These are phyloP conservation scores for Chrysanthemum makinoi DNA, from an alignment of 129 eudicot species.

Conservation along the genomic window DNA sequence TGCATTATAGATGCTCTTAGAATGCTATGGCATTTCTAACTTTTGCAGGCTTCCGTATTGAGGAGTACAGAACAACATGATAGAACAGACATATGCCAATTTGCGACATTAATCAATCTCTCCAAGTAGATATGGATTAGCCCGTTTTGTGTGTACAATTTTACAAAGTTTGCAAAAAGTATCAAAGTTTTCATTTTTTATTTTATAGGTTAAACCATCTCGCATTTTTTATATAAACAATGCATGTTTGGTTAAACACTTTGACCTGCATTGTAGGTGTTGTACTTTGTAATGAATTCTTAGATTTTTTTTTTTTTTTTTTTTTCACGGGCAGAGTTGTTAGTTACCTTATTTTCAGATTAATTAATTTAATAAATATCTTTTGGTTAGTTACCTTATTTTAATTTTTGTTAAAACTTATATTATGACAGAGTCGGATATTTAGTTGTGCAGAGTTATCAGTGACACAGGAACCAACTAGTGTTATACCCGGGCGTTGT, in stretches of 20 bases:
- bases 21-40: not conserved
- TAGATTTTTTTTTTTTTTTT: not conserved
- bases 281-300: not conserved
- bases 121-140: conserved; percentile 12
- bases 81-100: conserved; percentile 47
- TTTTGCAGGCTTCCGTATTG: conserved; percentile 65
- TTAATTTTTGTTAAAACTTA: too few relatives aligned
- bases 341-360: too few relatives aligned
- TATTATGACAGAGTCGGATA: too few relatives aligned
- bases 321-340: too few relatives aligned
- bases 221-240: not conserved
- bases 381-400: too few relatives aligned
- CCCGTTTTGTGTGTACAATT: conserved; percentile 8
- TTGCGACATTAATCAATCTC: conserved; percentile 68
- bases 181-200: not conserved
- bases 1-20: not conserved
- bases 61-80: conserved; percentile 50
- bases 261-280: not conserved
- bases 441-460: too few relatives aligned
- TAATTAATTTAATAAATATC: too few relatives aligned
- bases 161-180: conserved; percentile 1
- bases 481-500: too few relatives aligned
- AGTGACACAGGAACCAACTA: too few relatives aligned
- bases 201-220: not conserved
- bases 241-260: not conserved